Evolutionary conservation across 139 green algal genomes (phyloP).

Genomic region (Diplosphaera chodatii): DNA sequence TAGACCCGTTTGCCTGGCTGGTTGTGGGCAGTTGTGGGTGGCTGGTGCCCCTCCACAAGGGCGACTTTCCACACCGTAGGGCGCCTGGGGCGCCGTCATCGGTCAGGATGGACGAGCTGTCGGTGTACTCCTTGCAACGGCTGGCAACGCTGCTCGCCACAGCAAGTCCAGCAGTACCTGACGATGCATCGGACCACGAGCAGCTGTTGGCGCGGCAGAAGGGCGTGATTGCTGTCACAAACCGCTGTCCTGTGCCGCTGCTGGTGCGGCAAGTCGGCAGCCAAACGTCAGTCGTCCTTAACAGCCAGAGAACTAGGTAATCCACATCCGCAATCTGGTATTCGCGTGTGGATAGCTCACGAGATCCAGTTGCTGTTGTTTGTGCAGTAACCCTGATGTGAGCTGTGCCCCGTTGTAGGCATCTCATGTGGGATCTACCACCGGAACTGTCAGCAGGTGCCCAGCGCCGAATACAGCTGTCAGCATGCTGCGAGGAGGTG

Average conservation of each 20-base stretch:
- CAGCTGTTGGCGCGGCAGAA: neutral
- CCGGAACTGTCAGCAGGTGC: constrained; percentile 10
- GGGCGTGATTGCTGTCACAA: constrained; percentile 8
- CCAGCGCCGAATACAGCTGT: constrained; percentile 11
- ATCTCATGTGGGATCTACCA: constrained; percentile 6
- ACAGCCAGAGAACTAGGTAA: neutral
- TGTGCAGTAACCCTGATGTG: too few relatives aligned
- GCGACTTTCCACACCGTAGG: too few relatives aligned
- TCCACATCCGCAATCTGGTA: too few relatives aligned
- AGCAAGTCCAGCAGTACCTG: neutral
- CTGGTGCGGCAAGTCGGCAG: constrained; percentile 13
- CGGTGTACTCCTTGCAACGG: neutral
- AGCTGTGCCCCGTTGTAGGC: too few relatives aligned
- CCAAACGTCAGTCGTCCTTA: neutral
- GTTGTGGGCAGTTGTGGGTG: too few relatives aligned
- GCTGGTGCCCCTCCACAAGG: too few relatives aligned
- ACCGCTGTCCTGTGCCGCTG: constrained; percentile 11
- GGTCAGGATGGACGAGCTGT: neutral
- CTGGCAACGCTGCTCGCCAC: neutral
- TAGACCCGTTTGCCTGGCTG: too few relatives aligned
- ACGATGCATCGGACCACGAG: neutral
- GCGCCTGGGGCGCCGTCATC: neutral
- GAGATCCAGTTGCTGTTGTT: too few relatives aligned
- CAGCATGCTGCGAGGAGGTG: too few relatives aligned
- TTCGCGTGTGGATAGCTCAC: too few relatives aligned